These are phyloP conservation scores for Athelia psychrophila DNA, from an alignment of 1,284 basidiomycete genomes.

Conservation along the genomic window DNA sequence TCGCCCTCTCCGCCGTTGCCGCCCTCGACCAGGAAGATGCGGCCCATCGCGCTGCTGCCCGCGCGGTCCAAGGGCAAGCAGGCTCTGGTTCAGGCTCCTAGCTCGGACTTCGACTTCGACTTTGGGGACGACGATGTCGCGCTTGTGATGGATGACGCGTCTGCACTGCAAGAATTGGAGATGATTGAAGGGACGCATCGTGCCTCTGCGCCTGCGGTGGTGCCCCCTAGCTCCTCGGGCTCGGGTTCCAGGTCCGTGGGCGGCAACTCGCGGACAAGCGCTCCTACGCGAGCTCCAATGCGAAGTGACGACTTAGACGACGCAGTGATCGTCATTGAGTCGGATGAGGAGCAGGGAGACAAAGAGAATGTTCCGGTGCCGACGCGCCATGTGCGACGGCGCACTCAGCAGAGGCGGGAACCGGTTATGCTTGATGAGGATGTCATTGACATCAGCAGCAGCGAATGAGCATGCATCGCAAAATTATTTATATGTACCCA, in stretches of 20 bases:
- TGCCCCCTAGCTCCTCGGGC: too few relatives aligned
- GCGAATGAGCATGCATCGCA: background rate
- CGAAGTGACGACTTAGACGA: background rate
- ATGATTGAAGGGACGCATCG: slow-evolving; percentile 9
- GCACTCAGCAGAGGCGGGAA: slow-evolving; percentile 13
- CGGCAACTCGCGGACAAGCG: too few relatives aligned
- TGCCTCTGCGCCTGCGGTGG: too few relatives aligned
- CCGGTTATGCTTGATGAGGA: background rate
- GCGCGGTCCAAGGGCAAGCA: slow-evolving; percentile 1
- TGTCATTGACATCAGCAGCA: background rate
- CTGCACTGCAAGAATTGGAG: slow-evolving; percentile 30
- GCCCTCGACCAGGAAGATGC: slow-evolving; percentile 14
- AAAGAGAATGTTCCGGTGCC: slow-evolving; percentile 60
- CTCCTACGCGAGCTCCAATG: background rate
- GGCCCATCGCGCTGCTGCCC: slow-evolving; percentile 2
- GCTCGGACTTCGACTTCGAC: slow-evolving; percentile 20
- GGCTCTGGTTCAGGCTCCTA: slow-evolving; percentile 9
- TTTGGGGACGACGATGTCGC: slow-evolving; percentile 18
- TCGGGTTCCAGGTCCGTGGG: too few relatives aligned
- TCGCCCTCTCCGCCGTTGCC: slow-evolving; percentile 14
- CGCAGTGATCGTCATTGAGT: slow-evolving; percentile 35
- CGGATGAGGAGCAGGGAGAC: slow-evolving; percentile 48
- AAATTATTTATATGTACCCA: background rate
- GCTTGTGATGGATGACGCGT: slow-evolving; percentile 33
- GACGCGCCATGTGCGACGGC: slow-evolving; percentile 50